Evolutionary conservation across 352 stramenopile genomes (phyloP), one percentile per base, ranked within the genome.

Genomic region (Phytophthora colocasiae): DNA sequence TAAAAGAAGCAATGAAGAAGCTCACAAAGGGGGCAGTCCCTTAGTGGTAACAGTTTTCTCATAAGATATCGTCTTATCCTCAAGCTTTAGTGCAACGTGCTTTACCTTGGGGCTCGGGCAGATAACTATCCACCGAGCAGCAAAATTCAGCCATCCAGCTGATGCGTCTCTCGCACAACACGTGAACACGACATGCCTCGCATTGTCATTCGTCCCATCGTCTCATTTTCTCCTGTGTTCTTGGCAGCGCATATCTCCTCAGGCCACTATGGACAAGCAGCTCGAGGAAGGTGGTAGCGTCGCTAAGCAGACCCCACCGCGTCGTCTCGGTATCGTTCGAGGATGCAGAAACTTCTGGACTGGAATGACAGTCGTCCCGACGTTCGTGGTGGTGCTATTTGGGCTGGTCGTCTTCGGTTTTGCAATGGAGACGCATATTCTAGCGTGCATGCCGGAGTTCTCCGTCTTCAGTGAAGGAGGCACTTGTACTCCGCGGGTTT

Each of bases 21-120:
- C 59, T 79, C 26, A 39, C 82, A 54, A 71, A 83, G 40, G 52
- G 38, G 6, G 41, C 17, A 22, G 40, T 17, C 17, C 40, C 40
- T 14, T 51, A 14, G 17, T 32, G 22, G 0, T n/a, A 49, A 32
- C 10, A 32, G 39, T 6, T 31, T 31, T 31, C 27, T 31, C 27
- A 31, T 31, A 40, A 40, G 34, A 17, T 6, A 40, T 40, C 15
- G 9, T 40, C 34, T 40, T 40, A 12, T 43, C 36, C 12, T 43
- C 3, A 43, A 36, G 12, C 31, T 43, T 43, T 43, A 43, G 14
- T 43, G 15, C 38, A 43, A 22, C 38, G 31, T 36, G 31, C 31
- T 36, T 36, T 36, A 36, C 31, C 31, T 36, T 8, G 31, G 31
- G 31, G 31, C 31, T 36, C 31, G 29, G 29, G 29, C 6, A 34